These are phyloP conservation scores for Verticillium nonalfalfae DNA, from an alignment of 2,329 filamentous ascomycete genomes.

Conservation along the genomic window DNA sequence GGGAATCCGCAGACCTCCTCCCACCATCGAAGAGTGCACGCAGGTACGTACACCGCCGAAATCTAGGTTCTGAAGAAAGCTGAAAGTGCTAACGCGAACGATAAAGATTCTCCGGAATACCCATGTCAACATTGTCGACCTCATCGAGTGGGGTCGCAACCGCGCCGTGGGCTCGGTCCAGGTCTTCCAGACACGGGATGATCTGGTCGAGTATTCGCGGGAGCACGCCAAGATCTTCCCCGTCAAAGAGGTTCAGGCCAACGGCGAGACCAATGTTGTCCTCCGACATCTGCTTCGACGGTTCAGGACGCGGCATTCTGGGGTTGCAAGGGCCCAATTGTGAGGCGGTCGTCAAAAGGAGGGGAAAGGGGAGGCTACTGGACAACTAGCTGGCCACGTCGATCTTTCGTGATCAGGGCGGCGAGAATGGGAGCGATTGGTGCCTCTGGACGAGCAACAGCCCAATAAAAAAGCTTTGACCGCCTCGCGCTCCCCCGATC, in stretches of 20 bases:
- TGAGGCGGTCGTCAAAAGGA: background rate
- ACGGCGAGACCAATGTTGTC: background rate
- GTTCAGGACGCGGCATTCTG: background rate
- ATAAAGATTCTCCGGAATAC: conserved; percentile 1
- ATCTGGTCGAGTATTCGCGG: background rate
- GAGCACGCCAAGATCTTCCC: background rate
- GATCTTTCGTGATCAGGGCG: background rate
- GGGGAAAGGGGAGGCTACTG: background rate
- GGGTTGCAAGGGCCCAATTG: background rate
- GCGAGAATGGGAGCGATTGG: background rate
- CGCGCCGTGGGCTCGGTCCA: conserved; percentile 2
- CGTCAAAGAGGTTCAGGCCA: background rate
- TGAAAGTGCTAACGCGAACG: no score
- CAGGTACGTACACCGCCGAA: background rate
- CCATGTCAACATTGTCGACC: conserved; percentile 5
- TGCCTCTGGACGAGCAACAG: background rate
- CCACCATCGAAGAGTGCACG: background rate
- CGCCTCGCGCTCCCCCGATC: background rate
- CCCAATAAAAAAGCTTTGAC: background rate
- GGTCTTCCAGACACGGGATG: background rate
- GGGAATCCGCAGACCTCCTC: background rate
- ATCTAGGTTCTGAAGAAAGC: background rate
- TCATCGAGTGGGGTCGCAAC: conserved; percentile 9
- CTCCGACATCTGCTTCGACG: background rate
- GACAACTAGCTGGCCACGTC: background rate